Base-by-base conservation (phyloP, 2,329 filamentous ascomycete species). In the Paracoccidioides brasiliensis region DNA sequence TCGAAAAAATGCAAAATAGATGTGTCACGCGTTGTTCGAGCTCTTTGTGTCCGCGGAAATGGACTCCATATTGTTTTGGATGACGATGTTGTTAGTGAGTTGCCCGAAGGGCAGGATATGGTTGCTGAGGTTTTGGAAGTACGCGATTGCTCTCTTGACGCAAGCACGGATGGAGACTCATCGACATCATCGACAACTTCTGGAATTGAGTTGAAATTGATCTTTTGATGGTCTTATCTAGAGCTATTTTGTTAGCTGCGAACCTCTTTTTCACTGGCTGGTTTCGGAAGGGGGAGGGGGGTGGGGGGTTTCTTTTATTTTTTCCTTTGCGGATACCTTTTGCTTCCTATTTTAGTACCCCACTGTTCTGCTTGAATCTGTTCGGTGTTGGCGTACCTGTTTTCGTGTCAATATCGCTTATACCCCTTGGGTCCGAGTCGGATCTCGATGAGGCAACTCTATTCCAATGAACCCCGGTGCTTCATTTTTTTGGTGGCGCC, bases 101-200 rank as follows among this genome's bases (percentile, higher is more conserved):
- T 97, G 53, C 80, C 83, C 1, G 93, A 98, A 72, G 90, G 90
- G 37, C 89, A 97, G 69, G 91, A 95, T 65, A 93, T 97, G 85
- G 74, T 79, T 41, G 80, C 80, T 44, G 82, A 85, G 63, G 80
- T 84, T 57, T 78, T 87, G 56, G 84, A 93, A 62, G 76, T 87
- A 46, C 67, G 73, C 52, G 68, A 74, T 53, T 69, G 64, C 41
- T 58, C 64, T 12, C 51, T 57, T 15, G 53, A 57, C 43, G 48
- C 60, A 44, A 50, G 49, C 33, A 61, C 56, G 43, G 56, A 59
- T 10, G 35, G 58, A 12, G 56, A 59, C 33, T 43, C 55, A 15
- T 52, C 54, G 1, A 42, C 46, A 30, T 48, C 58, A 12, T 50
- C 54, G 14, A 48, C 54, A 7, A 32, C 49, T 37, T 54, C 58